Conservation (phyloP, 1,139 yeast species). For the Suhomyces chickasaworum region DNA sequence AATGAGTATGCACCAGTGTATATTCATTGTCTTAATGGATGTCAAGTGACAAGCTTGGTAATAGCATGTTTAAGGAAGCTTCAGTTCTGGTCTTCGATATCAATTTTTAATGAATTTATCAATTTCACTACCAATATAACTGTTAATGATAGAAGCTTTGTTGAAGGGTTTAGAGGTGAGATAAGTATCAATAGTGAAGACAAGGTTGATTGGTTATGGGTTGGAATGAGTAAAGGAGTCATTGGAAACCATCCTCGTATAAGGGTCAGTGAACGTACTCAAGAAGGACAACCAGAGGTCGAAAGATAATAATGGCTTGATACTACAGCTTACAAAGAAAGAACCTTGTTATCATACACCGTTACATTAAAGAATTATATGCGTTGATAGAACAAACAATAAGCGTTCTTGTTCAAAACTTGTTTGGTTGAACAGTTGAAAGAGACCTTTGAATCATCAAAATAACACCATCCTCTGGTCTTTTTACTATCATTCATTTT, state of each 20-base stretch:
- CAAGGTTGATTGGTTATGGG: slow-evolving; percentile 76
- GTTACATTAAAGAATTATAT: slow-evolving; percentile 19
- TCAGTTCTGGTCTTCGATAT: slow-evolving; percentile 87
- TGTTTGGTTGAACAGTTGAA: slow-evolving; percentile 41
- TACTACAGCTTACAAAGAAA: neutral
- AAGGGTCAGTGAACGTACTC: slow-evolving; percentile 30
- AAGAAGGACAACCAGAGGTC: neutral
- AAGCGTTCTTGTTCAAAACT: slow-evolving; percentile 66
- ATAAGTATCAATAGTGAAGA: slow-evolving; percentile 51
- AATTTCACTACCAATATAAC: slow-evolving; percentile 79
- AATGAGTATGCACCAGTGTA: slow-evolving; percentile 68
- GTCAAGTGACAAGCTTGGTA: slow-evolving; percentile 79
- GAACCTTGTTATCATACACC: neutral
- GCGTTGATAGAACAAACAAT: slow-evolving; percentile 68
- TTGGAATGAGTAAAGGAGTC: slow-evolving; percentile 63
- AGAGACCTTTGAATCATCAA: slow-evolving; percentile 69
- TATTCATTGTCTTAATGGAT: slow-evolving; percentile 87
- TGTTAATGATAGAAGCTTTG: slow-evolving; percentile 78
- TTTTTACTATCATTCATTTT: slow-evolving; percentile 46
- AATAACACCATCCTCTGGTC: slow-evolving; percentile 66
- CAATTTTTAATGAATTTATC: slow-evolving; percentile 83
- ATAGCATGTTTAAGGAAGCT: slow-evolving; percentile 84
- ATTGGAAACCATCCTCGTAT: slow-evolving; percentile 48
- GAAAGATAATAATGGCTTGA: neutral
- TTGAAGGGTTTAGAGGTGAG: slow-evolving; percentile 75